Evolutionary conservation across 805 yeast species (phyloP).

Genomic region (Maudiozyma pseudohumilis): DNA sequence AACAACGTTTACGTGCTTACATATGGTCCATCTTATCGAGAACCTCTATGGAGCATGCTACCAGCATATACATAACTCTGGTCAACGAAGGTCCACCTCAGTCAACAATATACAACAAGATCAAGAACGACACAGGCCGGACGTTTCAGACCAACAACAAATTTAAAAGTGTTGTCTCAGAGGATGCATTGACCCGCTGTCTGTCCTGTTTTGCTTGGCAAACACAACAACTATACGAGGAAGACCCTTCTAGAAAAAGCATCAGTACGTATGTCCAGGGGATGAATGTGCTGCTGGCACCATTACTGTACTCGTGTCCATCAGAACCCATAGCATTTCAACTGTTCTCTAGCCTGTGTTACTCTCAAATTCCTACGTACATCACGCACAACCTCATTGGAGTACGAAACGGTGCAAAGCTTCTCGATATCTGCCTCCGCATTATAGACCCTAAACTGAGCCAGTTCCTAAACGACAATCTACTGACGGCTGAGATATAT

Average conservation of each 20-base stretch:
- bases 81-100: constrained; percentile 49
- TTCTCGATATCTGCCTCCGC: constrained; percentile 65
- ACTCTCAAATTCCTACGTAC: constrained; percentile 63
- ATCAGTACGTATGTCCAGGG: constrained; percentile 69
- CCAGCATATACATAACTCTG: constrained; percentile 45
- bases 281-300: constrained; percentile 78
- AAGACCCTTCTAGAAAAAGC: constrained; percentile 1
- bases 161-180: constrained; percentile 60
- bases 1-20: constrained; percentile 38
- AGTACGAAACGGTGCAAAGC: constrained; percentile 60
- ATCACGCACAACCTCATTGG: constrained; percentile 70
- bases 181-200: constrained; percentile 55
- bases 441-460: constrained; percentile 66
- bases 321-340: constrained; percentile 83
- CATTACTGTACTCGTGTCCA: constrained; percentile 62
- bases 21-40: constrained; percentile 75
- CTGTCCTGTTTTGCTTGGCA: constrained; percentile 63
- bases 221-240: constrained; percentile 12
- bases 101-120: constrained; percentile 46
- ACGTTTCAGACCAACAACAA: constrained; percentile 65
- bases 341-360: constrained; percentile 52
- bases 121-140: constrained; percentile 76
- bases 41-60: constrained; percentile 44
- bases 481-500: constrained; percentile 74
- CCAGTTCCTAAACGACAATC: constrained; percentile 32